phyloP scores from a whole-genome alignment of 176 grass and related monocot genomes.

The sorghum (Sorghum bicolor) region Sorghum_bicolor_NCBIv3 NC_012872.2:73963501-73964000 shows the following conservation, averaged over 20 bases:
- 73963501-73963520: constrained; percentile 78
- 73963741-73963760: constrained; percentile 27
- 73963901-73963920: neutral
- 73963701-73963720: constrained; percentile 34
- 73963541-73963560: constrained; percentile 60
- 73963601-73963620: constrained; percentile 73
- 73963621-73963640: neutral
- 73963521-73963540: constrained; percentile 62
- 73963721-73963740: constrained; percentile 46
- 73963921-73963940: neutral
- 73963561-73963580: constrained; percentile 66
- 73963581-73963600: constrained; percentile 73
- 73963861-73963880: neutral
- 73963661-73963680: neutral
- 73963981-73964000: neutral
- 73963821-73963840: neutral
- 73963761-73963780: constrained; percentile 6
- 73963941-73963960: neutral
- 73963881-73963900: constrained; percentile 9
- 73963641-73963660: neutral
- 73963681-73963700: constrained; percentile 12
- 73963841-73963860: neutral
- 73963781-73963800: constrained; percentile 11
- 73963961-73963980: neutral
- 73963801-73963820: neutral